phyloP scores from a whole-genome alignment of 2,329 filamentous ascomycete genomes.

The Pyrenochaeta sp. region DNA sequence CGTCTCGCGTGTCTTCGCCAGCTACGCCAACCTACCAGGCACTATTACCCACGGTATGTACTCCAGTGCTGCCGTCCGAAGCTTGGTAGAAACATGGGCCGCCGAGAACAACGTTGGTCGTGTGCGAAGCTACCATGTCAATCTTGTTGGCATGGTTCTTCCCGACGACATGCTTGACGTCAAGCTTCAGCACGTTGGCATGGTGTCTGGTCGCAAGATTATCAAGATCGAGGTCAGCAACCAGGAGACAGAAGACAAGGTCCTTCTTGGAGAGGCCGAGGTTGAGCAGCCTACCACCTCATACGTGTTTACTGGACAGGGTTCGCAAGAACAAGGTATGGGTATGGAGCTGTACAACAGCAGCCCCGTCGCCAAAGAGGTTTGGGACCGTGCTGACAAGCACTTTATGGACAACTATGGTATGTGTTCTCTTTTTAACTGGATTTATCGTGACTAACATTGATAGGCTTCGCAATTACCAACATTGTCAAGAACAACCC shows the following conservation, averaged over 20 bases:
- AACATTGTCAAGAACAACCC: slow-evolving; percentile 99
- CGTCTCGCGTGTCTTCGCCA: slow-evolving; percentile 94
- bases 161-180: slow-evolving; percentile 96
- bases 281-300: slow-evolving; percentile 96
- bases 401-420: slow-evolving; percentile 99
- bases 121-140: slow-evolving; percentile 96
- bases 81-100: slow-evolving; percentile 97
- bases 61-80: slow-evolving; percentile 94
- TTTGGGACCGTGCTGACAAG: slow-evolving; percentile 90
- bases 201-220: slow-evolving; percentile 98
- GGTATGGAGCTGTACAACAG: slow-evolving; percentile 98
- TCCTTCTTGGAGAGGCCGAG: slow-evolving; percentile 92
- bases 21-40: slow-evolving; percentile 92
- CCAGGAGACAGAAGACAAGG: slow-evolving; percentile 95
- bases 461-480: slow-evolving; percentile 88
- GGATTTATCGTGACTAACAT: slow-evolving; percentile 21
- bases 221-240: slow-evolving; percentile 98
- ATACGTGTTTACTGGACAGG: slow-evolving; percentile 98
- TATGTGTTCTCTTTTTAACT: slow-evolving; percentile 49
- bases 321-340: slow-evolving; percentile 99
- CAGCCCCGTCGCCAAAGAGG: slow-evolving; percentile 92
- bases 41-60: slow-evolving; percentile 99
- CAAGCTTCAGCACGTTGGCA: slow-evolving; percentile 94
- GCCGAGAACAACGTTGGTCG: slow-evolving; percentile 98
- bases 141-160: slow-evolving; percentile 97